These are phyloP conservation scores for Digitaria exilis DNA, from an alignment of 202 grass and related monocot genomes.

Conservation along the genomic window DNA sequence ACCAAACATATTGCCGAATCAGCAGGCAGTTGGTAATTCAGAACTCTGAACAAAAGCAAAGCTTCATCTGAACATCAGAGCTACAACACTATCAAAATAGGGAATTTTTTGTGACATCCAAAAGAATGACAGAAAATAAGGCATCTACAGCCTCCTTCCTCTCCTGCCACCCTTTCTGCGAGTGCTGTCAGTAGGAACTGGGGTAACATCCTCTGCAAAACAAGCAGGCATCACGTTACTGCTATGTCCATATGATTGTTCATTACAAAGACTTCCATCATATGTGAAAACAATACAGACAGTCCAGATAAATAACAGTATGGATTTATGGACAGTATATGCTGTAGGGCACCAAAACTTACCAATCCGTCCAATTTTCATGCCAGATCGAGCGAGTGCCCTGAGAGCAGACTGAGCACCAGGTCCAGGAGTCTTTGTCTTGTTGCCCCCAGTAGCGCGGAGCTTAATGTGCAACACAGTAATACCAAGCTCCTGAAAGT, in stretches of 20 bases:
- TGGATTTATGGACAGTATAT: not conserved
- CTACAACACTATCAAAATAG: conserved; percentile 6
- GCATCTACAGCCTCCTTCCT: conserved; percentile 66
- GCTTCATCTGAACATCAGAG: not conserved
- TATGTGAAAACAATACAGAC: not conserved
- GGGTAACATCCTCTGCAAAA: conserved; percentile 73
- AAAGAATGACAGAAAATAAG: not conserved
- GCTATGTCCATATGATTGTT: not conserved
- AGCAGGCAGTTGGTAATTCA: not conserved
- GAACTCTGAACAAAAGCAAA: conserved; percentile 37
- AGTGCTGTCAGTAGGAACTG: conserved; percentile 72
- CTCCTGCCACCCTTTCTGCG: conserved; percentile 80
- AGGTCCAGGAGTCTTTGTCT: not conserved
- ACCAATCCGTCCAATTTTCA: conserved; percentile 1
- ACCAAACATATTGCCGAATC: not conserved
- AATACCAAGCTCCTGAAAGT: not conserved
- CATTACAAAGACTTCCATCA: not conserved
- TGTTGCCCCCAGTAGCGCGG: not conserved
- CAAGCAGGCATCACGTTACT: not conserved
- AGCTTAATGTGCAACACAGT: conserved; percentile 2
- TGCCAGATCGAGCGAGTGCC: not conserved
- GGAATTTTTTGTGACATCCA: not conserved
- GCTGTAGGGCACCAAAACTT: not conserved
- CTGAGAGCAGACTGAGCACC: not conserved
- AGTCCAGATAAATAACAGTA: not conserved